phyloP scores from a whole-genome alignment of 805 yeast species.

The Cyberlindnera euphorbiae region DNA sequence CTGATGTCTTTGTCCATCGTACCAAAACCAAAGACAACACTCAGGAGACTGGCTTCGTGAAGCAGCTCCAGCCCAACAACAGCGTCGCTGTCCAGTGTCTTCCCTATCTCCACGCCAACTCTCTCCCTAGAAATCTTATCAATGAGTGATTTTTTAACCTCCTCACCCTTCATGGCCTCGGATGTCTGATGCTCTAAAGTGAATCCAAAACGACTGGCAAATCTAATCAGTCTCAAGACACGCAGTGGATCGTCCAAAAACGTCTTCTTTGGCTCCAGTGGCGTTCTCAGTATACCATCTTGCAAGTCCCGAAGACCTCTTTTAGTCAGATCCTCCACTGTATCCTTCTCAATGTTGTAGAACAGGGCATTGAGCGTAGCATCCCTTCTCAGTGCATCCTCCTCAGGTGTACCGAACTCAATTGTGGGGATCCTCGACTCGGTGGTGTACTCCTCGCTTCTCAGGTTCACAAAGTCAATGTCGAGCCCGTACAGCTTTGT shows the following conservation, averaged over 20 bases:
- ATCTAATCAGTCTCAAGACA: conserved; percentile 78
- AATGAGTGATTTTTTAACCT: conserved; percentile 53
- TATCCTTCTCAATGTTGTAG: conserved; percentile 63
- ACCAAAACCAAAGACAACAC: conserved; percentile 49
- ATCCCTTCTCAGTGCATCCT: conserved; percentile 91
- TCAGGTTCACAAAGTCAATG: conserved; percentile 86
- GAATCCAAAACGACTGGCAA: conserved; percentile 77
- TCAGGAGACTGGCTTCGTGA: conserved; percentile 48
- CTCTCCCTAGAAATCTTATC: conserved; percentile 86
- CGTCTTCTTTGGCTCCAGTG: conserved; percentile 78
- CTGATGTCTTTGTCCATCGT: conserved; percentile 18
- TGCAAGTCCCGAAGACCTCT: conserved; percentile 69
- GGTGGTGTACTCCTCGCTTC: conserved; percentile 81
- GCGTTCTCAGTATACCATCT: conserved; percentile 76
- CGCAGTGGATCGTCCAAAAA: conserved; percentile 93
- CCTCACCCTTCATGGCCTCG: conserved; percentile 57
- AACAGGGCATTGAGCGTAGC: conserved; percentile 93
- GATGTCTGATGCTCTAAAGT: conserved; percentile 50
- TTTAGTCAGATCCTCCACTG: conserved; percentile 82
- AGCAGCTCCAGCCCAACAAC: conserved; percentile 58
- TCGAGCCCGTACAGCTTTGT: conserved; percentile 80
- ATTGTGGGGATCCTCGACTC: conserved; percentile 84
- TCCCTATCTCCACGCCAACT: conserved; percentile 79
- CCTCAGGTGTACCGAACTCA: conserved; percentile 81
- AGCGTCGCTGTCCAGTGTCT: conserved; percentile 69